phyloP scores from a whole-genome alignment of 1,139 yeast species.

The Magnusiomyces tetraspermus region DNA sequence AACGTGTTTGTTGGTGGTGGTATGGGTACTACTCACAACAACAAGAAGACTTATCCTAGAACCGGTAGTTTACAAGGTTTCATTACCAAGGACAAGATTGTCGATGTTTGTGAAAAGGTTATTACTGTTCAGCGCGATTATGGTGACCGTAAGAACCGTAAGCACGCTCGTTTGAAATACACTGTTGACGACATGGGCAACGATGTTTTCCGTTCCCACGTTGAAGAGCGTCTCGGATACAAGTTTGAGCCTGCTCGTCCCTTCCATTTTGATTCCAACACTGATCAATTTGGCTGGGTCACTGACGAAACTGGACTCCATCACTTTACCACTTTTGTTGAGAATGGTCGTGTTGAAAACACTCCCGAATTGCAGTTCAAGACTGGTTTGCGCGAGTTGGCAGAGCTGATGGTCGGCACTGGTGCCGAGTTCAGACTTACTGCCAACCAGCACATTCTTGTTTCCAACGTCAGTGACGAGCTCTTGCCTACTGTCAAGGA shows the following conservation, averaged over 20 bases:
- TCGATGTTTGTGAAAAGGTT: constrained; percentile 77
- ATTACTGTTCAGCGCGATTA: constrained; percentile 91
- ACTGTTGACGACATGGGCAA: constrained; percentile 89
- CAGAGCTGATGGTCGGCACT: constrained; percentile 50
- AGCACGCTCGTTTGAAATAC: constrained; percentile 95
- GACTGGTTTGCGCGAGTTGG: constrained; percentile 73
- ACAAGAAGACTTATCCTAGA: constrained; percentile 93
- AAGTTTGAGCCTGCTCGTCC: constrained; percentile 61
- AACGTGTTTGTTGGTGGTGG: constrained; percentile 95
- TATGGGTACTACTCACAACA: constrained; percentile 97
- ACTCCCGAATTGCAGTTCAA: constrained; percentile 86
- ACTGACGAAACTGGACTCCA: constrained; percentile 79
- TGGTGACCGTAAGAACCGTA: constrained; percentile 94
- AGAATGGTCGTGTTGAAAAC: constrained; percentile 94
- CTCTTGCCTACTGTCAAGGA: constrained; percentile 55
- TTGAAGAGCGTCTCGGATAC: constrained; percentile 75
- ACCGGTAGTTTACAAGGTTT: constrained; percentile 83
- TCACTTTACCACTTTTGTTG: constrained; percentile 90
- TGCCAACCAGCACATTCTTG: constrained; percentile 86
- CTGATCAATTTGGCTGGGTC: constrained; percentile 91
- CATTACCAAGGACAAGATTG: constrained; percentile 56
- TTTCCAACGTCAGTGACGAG: constrained; percentile 63
- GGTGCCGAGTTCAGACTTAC: constrained; percentile 85
- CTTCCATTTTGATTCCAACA: constrained; percentile 74
- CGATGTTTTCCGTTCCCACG: constrained; percentile 67